Percentiles rank a stretch among this genome's conserved stretches.
Conservation (phyloP, 202 grass and related monocot genomes). For the Carex arenaria region DNA sequence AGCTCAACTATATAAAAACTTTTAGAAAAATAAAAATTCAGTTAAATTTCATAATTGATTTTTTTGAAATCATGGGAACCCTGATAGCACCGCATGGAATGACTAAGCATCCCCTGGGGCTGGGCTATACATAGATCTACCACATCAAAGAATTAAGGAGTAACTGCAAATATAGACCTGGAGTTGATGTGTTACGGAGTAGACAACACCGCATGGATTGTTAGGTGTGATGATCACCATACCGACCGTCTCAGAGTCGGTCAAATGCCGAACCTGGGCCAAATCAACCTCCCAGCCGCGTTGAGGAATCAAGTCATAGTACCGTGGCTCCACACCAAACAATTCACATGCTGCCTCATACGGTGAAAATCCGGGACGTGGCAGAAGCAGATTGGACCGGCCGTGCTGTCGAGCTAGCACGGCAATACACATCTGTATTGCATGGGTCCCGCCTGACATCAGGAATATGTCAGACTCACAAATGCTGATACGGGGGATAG, state of each 20-base stretch:
- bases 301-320: slow-evolving; percentile 64
- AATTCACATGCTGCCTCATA: slow-evolving; percentile 73
- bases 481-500: slow-evolving; percentile 24
- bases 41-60: too few species aligned
- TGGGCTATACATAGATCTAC: too few species aligned
- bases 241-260: slow-evolving; percentile 42
- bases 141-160: too few species aligned
- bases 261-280: slow-evolving; percentile 29
- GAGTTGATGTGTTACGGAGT: slow-evolving; percentile 51
- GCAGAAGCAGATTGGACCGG: slow-evolving; percentile 60
- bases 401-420: slow-evolving; percentile 60
- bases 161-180: slow-evolving; percentile 31
- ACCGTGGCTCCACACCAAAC: slow-evolving; percentile 57
- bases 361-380: slow-evolving; percentile 64
- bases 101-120: too few species aligned
- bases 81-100: too few species aligned
- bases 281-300: slow-evolving; percentile 63
- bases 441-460: slow-evolving; percentile 61
- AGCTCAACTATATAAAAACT: too few species aligned
- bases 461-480: slow-evolving; percentile 55
- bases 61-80: too few species aligned
- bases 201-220: slow-evolving; percentile 68
- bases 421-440: slow-evolving; percentile 48
- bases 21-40: too few species aligned
- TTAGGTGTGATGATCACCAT: slow-evolving; percentile 93